Base-by-base conservation (phyloP, 1,284 basidiomycete species). In the Anthracocystis walkeri region DNA sequence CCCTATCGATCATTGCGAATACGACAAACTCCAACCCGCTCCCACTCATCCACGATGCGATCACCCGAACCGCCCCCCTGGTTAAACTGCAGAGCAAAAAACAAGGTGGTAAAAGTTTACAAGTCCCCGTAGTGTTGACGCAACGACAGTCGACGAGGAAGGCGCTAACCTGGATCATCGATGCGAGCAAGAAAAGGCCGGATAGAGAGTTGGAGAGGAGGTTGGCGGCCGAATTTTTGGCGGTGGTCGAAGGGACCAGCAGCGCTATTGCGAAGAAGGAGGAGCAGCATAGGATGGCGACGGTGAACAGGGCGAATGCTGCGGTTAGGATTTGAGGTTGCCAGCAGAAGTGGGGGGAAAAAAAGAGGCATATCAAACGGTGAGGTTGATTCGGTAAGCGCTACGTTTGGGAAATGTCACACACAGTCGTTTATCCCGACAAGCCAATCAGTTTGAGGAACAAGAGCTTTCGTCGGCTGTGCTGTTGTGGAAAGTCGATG, bases 291-390 rank as follows among this genome's bases (percentile, higher is more conserved):
- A 89, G 88, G 78, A 80, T 89, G 41, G 94, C 91, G 1, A 92
- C 91, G 87, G 88, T 92, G 38, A 93, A 93, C 85, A 91, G 94
- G 92, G 76, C 79, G n/a, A 84, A 84, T 57, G 75, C 80, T 31
- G 61, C 74, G 42, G 79, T 82, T n/a, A 70, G 81, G 57, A 78
- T 83, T 49, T 83, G 62, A 40, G 12, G n/a, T n/a, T n/a, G n/a
- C n/a, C n/a, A 1, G n/a, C 18, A 12, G 11, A 10, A 35, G 33
- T 8, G 33, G 11, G 33, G 11, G 33, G 12, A 35, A 35, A 8
- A 35, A 29, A 29, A 29, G 8, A 8, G 4, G 29, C 29, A n/a
- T n/a, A n/a, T n/a, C n/a, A n/a, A n/a, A n/a, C n/a, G n/a, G n/a
- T n/a, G n/a, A n/a, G n/a, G n/a, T n/a, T n/a, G n/a, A n/a, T n/a